phyloP scores from a whole-genome alignment of 371 early-diverging fungal genomes.

The Mortierella sp. region DNA sequence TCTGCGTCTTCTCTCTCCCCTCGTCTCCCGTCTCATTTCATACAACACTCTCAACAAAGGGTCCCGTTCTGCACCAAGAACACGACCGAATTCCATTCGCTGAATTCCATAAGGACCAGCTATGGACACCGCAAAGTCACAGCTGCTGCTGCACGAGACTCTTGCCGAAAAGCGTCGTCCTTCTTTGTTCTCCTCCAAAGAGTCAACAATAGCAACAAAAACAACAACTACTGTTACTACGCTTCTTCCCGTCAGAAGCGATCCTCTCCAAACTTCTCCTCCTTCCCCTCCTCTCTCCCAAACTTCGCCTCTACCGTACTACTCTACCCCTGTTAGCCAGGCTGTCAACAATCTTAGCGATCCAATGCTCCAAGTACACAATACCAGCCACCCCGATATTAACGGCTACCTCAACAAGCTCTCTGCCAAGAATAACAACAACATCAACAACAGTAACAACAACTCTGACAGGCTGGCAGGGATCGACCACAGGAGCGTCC shows the following conservation, averaged over 20 bases:
- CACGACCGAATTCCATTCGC: slow-evolving; percentile 10
- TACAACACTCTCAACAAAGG: slow-evolving; percentile 6
- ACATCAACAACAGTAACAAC: not conserved
- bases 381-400: not conserved
- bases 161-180: not conserved
- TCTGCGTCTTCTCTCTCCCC: slow-evolving; percentile 5
- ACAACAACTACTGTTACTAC: not conserved
- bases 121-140: slow-evolving; percentile 11
- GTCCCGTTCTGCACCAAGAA: slow-evolving; percentile 36
- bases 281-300: not conserved
- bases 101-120: slow-evolving; percentile 11
- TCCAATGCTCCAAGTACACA: slow-evolving; percentile 7
- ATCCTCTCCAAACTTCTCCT: slow-evolving; percentile 18
- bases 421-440: not conserved
- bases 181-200: not conserved
- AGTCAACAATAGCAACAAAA: slow-evolving; percentile 11
- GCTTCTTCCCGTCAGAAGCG: slow-evolving; percentile 1
- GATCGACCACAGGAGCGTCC: not conserved
- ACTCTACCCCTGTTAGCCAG: not conserved
- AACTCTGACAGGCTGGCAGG: not conserved
- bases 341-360: not conserved
- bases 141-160: slow-evolving; percentile 1
- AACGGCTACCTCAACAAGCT: not conserved
- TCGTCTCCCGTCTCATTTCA: not conserved
- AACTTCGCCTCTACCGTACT: not conserved